Conservation (phyloP, 371 early-diverging fungal species). For the Syncephalastrum racemosum region DNA sequence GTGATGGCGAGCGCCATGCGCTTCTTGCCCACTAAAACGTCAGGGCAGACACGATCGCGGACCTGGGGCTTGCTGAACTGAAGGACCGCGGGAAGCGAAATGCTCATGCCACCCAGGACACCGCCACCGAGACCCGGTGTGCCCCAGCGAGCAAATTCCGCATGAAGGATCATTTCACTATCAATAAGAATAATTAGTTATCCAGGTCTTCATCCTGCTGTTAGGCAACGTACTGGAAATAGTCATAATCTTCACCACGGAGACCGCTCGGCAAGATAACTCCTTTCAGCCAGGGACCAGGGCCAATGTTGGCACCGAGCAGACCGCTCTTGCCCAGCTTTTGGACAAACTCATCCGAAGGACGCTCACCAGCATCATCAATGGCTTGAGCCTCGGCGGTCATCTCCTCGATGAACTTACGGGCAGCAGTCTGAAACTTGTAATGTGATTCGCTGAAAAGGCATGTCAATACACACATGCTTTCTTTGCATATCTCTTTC, state of each 20-base stretch:
- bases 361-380: conserved; percentile 47
- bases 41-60: conserved; percentile 65
- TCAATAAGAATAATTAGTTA: conserved; percentile 27
- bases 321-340: conserved; percentile 69
- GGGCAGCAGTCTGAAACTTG: conserved; percentile 52
- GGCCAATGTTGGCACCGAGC: conserved; percentile 65
- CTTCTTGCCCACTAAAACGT: conserved; percentile 71
- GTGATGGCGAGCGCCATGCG: conserved; percentile 70
- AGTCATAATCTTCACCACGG: conserved; percentile 61
- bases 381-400: conserved; percentile 36
- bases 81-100: conserved; percentile 58
- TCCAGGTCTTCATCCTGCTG: too few relatives aligned
- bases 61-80: conserved; percentile 33
- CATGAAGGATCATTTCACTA: conserved; percentile 70
- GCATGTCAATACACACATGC: background rate
- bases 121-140: conserved; percentile 71
- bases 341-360: conserved; percentile 48
- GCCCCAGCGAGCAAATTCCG: conserved; percentile 80
- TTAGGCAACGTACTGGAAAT: conserved; percentile 55
- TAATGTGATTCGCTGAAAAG: conserved; percentile 55
- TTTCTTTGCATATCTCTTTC: background rate
- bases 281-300: conserved; percentile 45
- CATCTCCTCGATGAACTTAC: conserved; percentile 53
- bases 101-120: conserved; percentile 40
- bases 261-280: conserved; percentile 47